A percentile compares a stretch with the other conserved stretches of the same genome.
Conservation (phyloP, 2,329 filamentous ascomycete species). For the Fusarium sp. region DNA sequence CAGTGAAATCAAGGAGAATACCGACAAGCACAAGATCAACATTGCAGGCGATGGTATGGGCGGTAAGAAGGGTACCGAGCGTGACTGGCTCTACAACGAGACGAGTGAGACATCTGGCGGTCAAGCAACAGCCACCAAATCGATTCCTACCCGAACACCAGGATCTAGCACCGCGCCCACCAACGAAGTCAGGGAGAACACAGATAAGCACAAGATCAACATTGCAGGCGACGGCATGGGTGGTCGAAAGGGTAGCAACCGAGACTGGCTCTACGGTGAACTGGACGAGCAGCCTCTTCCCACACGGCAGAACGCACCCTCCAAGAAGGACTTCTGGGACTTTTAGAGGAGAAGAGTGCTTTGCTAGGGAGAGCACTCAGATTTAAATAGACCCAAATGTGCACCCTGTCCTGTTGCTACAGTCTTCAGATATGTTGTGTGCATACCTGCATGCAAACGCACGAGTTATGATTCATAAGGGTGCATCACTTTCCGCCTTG, state of each 20-base stretch:
- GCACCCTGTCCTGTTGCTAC: background rate
- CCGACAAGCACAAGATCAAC: conserved; percentile 44
- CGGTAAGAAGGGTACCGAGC: conserved; percentile 60
- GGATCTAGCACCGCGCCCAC: conserved; percentile 4
- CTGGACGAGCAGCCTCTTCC: conserved; percentile 52
- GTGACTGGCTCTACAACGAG: conserved; percentile 65
- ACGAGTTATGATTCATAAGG: conserved; percentile 15
- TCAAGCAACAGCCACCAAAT: conserved; percentile 25
- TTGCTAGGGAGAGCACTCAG: background rate
- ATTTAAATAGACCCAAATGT: background rate
- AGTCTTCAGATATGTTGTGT: background rate
- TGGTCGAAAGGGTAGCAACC: conserved; percentile 60
- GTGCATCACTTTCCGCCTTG: conserved; percentile 5
- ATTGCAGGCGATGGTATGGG: conserved; percentile 72
- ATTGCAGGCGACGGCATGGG: conserved; percentile 72
- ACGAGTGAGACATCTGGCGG: conserved; percentile 47
- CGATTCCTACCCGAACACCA: conserved; percentile 49
- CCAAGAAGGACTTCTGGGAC: conserved; percentile 57
- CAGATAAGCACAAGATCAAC: conserved; percentile 43
- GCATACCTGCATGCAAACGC: conserved; percentile 5
- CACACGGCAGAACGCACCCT: conserved; percentile 46
- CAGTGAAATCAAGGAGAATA: conserved; percentile 19
- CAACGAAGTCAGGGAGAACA: conserved; percentile 19
- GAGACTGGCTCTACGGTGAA: conserved; percentile 64
- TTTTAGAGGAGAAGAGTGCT: conserved; percentile 46